phyloP scores from a whole-genome alignment of 345 rosid species.

The Sisymbrium irio region DNA sequence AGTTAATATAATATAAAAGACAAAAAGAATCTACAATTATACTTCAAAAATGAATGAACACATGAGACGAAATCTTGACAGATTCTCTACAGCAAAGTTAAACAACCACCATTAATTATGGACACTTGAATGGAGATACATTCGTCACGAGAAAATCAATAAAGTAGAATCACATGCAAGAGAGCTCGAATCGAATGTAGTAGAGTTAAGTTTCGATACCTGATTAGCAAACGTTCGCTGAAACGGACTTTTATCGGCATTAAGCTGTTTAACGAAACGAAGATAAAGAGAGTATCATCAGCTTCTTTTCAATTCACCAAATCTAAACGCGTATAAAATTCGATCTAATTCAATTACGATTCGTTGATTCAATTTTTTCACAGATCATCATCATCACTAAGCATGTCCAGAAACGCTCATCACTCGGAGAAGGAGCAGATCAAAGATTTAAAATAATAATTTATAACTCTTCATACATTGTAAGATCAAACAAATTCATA shows the following conservation, averaged over 20 bases:
- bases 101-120: background rate
- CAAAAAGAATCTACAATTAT: background rate
- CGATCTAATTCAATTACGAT: background rate
- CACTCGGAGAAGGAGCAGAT: background rate
- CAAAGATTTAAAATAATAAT: constrained; percentile 1
- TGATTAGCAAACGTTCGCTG: constrained; percentile 94
- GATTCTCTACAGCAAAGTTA: background rate
- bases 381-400: constrained; percentile 28
- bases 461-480: constrained; percentile 10
- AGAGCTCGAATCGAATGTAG: background rate
- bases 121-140: background rate
- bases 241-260: constrained; percentile 89
- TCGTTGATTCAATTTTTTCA: no score
- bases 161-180: background rate
- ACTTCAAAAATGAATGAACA: background rate
- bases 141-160: background rate
- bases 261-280: constrained; percentile 56
- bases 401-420: constrained; percentile 22
- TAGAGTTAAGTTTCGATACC: constrained; percentile 42
- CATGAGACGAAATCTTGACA: background rate
- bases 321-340: background rate
- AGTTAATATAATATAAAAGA: constrained; percentile 5
- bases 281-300: constrained; percentile 15
- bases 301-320: background rate
- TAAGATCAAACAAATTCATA: constrained; percentile 12